These are phyloP conservation scores for Emergomyces orientalis DNA, from an alignment of 2,329 filamentous ascomycete genomes.

Conservation along the genomic window DNA sequence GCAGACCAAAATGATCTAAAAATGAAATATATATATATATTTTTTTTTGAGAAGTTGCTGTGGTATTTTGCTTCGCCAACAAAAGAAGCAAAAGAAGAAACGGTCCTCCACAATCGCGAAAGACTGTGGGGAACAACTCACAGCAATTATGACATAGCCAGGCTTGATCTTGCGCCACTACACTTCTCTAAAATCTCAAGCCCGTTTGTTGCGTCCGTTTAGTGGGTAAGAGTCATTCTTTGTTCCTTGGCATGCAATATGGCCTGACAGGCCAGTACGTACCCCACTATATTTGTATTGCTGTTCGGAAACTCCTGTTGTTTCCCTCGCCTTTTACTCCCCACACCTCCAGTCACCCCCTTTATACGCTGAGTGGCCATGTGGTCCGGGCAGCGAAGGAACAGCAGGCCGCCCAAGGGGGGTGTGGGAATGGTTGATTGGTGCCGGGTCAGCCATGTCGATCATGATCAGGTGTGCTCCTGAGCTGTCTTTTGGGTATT, in stretches of 20 bases:
- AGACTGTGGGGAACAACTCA: background rate
- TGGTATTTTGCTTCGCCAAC: background rate
- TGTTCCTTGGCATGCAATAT: background rate
- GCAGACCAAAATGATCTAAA: background rate
- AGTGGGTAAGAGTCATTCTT: background rate
- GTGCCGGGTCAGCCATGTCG: background rate
- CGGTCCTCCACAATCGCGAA: background rate
- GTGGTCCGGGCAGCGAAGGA: background rate
- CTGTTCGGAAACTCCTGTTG: too few species aligned
- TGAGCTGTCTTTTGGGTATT: background rate
- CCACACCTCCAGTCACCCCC: too few species aligned
- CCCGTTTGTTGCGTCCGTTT: background rate
- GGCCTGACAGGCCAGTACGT: background rate
- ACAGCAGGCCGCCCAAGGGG: background rate
- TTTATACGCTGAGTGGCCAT: background rate
- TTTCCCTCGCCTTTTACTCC: background rate
- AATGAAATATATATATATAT: background rate
- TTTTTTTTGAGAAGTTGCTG: background rate
- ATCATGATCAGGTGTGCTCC: slow-evolving; percentile 3
- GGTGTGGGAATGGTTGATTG: background rate
- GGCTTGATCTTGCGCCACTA: background rate
- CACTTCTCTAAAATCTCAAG: background rate
- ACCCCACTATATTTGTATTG: too few species aligned
- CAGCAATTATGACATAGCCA: background rate
- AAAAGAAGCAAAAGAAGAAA: background rate